A percentile compares a stretch with the other conserved stretches of the same genome.
Conservation (phyloP, 495 filamentous ascomycete genomes). For the Aspergillus nanangensis region DNA sequence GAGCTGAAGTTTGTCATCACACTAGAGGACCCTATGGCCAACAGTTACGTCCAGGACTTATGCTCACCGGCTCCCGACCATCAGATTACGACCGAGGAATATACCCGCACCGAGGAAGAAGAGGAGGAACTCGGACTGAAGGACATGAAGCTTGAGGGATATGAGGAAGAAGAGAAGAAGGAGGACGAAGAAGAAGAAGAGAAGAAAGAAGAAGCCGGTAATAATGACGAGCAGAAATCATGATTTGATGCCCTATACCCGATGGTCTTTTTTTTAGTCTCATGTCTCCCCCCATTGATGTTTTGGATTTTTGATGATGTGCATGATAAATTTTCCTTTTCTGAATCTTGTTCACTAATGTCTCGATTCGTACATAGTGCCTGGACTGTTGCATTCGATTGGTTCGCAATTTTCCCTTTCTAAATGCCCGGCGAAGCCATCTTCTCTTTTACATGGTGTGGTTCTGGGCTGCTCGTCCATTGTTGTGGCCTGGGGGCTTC, state of each 20-base stretch:
- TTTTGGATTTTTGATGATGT: conserved; percentile 25
- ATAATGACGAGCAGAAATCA: conserved; percentile 18
- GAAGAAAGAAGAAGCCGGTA: too few species aligned
- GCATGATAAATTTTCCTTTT: conserved; percentile 17
- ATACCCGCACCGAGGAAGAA: conserved; percentile 82
- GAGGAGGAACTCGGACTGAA: conserved; percentile 83
- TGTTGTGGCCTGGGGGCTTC: too few species aligned
- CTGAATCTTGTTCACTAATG: conserved; percentile 19
- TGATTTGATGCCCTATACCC: conserved; percentile 13
- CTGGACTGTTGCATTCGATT: not conserved
- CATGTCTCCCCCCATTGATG: conserved; percentile 12
- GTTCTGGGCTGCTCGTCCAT: conserved; percentile 7
- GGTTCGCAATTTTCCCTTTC: conserved; percentile 12
- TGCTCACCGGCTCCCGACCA: conserved; percentile 67
- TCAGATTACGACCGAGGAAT: conserved; percentile 78
- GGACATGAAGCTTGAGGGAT: conserved; percentile 91
- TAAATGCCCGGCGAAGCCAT: conserved; percentile 23
- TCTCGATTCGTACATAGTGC: conserved; percentile 10
- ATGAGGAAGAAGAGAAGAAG: conserved; percentile 54
- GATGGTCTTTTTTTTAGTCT: conserved; percentile 4
- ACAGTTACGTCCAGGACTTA: conserved; percentile 89
- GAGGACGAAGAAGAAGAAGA: conserved; percentile 25
- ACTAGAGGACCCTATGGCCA: conserved; percentile 82
- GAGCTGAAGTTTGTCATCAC: conserved; percentile 81
- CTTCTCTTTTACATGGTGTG: conserved; percentile 13